These are phyloP conservation scores for Calophaca sinica DNA, from an alignment of 306 rosid species.

Conservation along the genomic window DNA sequence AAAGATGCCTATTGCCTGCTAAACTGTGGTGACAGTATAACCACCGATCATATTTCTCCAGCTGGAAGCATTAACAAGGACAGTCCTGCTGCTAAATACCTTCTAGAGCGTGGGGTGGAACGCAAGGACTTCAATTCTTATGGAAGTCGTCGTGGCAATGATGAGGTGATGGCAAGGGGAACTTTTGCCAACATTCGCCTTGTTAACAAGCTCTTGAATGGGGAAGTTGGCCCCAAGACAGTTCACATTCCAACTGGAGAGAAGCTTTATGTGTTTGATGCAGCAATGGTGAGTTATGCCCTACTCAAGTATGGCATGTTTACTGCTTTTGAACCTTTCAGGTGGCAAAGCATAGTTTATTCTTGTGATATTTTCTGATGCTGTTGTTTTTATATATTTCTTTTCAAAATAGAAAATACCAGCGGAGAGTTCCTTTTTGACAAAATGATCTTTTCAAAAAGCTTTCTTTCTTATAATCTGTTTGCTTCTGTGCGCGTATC, in stretches of 20 bases:
- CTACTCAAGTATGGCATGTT: slow-evolving; percentile 12
- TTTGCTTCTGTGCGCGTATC: slow-evolving; percentile 1
- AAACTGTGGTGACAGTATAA: slow-evolving; percentile 91
- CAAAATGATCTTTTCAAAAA: neutral
- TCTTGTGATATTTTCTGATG: slow-evolving; percentile 6
- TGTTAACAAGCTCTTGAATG: slow-evolving; percentile 90
- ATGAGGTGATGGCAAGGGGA: slow-evolving; percentile 96
- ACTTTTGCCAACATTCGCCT: slow-evolving; percentile 93
- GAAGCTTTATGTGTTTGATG: slow-evolving; percentile 79
- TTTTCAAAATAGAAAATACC: slow-evolving; percentile 3
- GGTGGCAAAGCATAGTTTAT: slow-evolving; percentile 8
- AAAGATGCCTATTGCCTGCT: slow-evolving; percentile 92
- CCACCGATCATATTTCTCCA: slow-evolving; percentile 97
- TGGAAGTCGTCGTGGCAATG: slow-evolving; percentile 96
- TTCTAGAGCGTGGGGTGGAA: slow-evolving; percentile 79
- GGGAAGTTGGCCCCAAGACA: slow-evolving; percentile 91
- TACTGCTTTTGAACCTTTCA: neutral
- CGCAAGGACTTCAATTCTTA: slow-evolving; percentile 93
- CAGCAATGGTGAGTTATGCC: slow-evolving; percentile 72
- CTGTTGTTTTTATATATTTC: slow-evolving; percentile 18
- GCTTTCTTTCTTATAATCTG: neutral
- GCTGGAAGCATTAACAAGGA: slow-evolving; percentile 96
- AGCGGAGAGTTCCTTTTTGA: neutral
- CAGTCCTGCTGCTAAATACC: slow-evolving; percentile 92
- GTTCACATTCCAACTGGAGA: slow-evolving; percentile 88